A percentile compares a stretch with the other conserved stretches of the same genome.
Conservation (phyloP, 768 basidiomycete species). For the Filobasidium floriforme region DNA sequence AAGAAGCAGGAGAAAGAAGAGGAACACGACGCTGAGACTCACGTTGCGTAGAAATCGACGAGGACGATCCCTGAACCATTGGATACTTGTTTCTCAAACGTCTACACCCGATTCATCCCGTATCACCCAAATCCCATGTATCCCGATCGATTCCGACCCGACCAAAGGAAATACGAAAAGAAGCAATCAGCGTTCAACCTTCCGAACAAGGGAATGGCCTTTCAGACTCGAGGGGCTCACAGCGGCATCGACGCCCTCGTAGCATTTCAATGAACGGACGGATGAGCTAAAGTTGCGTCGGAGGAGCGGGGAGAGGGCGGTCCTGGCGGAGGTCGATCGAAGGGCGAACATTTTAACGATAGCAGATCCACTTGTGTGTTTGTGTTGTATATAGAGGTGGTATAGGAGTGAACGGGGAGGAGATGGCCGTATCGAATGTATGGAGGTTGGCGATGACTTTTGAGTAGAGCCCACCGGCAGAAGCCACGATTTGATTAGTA, state of each 20-base stretch:
- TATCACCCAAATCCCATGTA: too few species aligned
- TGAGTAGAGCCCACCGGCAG: too few species aligned
- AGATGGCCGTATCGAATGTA: not conserved
- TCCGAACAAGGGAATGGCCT: too few species aligned
- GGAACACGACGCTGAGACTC: not conserved
- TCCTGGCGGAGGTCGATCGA: not conserved
- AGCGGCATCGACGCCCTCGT: conserved; percentile 17
- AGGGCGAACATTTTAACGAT: not conserved
- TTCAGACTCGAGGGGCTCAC: conserved; percentile 5
- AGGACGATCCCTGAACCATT: conserved; percentile 13
- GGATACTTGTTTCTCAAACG: conserved; percentile 18
- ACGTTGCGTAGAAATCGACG: conserved; percentile 25
- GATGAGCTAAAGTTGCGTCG: conserved; percentile 15
- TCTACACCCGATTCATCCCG: too few species aligned
- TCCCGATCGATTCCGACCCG: not conserved
- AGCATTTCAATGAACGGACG: conserved; percentile 13
- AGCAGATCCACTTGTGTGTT: not conserved
- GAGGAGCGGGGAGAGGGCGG: conserved; percentile 1
- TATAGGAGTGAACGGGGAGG: not conserved
- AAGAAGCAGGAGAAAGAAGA: not conserved
- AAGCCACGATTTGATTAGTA: too few species aligned
- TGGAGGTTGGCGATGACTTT: too few species aligned
- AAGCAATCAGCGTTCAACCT: not conserved
- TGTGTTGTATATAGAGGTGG: not conserved
- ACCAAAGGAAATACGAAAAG: too few species aligned